Percentiles rank a stretch among this genome's conserved stretches.
Evolutionary conservation across 2,329 filamentous ascomycete species (phyloP).

Genomic region (Ceratocystis variospora): DNA sequence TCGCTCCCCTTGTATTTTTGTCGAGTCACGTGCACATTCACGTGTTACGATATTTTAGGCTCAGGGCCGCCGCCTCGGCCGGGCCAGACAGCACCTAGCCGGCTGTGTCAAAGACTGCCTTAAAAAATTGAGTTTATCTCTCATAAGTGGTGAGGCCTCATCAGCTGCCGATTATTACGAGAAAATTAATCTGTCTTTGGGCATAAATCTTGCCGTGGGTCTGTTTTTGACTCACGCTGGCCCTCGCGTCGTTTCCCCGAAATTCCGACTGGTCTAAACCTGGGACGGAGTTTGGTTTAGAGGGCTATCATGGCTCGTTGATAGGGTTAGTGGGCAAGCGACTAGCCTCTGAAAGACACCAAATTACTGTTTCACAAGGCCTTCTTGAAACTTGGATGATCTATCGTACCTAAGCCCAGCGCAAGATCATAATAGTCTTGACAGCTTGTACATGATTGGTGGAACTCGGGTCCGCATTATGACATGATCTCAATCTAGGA

Average conservation of each 20-base stretch:
- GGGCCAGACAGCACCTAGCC: too few relatives aligned
- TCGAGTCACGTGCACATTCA: neutral
- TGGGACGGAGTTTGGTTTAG: too few relatives aligned
- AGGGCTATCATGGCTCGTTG: too few relatives aligned
- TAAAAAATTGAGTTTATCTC: neutral
- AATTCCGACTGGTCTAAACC: neutral
- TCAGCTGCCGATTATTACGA: neutral
- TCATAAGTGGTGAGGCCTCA: neutral
- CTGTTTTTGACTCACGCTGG: neutral
- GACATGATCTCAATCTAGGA: too few relatives aligned
- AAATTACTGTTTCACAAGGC: too few relatives aligned
- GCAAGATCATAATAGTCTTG: too few relatives aligned
- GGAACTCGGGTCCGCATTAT: too few relatives aligned
- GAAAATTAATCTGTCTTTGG: neutral
- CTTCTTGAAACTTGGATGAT: too few relatives aligned
- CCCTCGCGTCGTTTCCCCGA: neutral
- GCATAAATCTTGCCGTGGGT: neutral
- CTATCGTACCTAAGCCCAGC: too few relatives aligned
- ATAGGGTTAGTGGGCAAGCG: too few relatives aligned
- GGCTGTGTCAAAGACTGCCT: neutral
- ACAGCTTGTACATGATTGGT: too few relatives aligned
- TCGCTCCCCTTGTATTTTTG: neutral
- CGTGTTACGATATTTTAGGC: neutral
- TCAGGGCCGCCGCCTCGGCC: neutral
- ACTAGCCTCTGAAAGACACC: too few relatives aligned